Evolutionary conservation across 2,329 filamentous ascomycete species (phyloP), one percentile per base, ranked within the genome.

Genomic region (Curvularia lunata): DNA sequence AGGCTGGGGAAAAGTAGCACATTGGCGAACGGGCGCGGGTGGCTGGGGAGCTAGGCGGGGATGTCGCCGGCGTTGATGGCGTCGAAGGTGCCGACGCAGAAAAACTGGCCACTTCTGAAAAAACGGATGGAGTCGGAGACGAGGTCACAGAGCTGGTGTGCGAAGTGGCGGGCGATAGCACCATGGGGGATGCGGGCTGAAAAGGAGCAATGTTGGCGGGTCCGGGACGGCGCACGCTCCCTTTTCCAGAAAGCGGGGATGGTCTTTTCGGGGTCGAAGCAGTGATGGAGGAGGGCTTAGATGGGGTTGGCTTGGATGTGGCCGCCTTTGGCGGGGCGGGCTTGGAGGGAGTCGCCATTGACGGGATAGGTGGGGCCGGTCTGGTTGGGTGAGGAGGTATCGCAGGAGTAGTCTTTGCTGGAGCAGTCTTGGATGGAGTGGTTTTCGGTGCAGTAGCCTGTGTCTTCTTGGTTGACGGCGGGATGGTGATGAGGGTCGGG

Each of bases 11-110:
- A 2, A 55, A 59, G 25, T 60, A 40, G 42, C 62, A 62, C 10
- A 48, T 60, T 16, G 61, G 49, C 28, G 63, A 58, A 41, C 53
- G 48, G 5, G 62, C 42, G 13, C 56, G 59, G 25, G 47, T 59
- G 25, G 48, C 40, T 4, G 59, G 58, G 19, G 65, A 67, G 38
- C 56, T 62, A 18, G 62, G 64, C 27, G 58, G 56, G 12, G 67
- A 64, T 21, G 67, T 59, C 38, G 67, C 43, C 40, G 70, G 49
- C 9, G 64, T 61, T 2, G 62, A 62, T 10, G 56, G 61, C 6
- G 64, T 61, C 4, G 62, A 62, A 7, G 56, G 61, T 47, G 54
- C 52, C 27, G 63, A 56, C 16, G 62, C 59, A 16, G 47, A 55
- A n/a, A 55, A 48, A 48, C 62, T 61, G 12, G 62, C 58, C 13